Conservation (phyloP, 768 basidiomycete species). For the Hortiboletus flavorubellus region DNA sequence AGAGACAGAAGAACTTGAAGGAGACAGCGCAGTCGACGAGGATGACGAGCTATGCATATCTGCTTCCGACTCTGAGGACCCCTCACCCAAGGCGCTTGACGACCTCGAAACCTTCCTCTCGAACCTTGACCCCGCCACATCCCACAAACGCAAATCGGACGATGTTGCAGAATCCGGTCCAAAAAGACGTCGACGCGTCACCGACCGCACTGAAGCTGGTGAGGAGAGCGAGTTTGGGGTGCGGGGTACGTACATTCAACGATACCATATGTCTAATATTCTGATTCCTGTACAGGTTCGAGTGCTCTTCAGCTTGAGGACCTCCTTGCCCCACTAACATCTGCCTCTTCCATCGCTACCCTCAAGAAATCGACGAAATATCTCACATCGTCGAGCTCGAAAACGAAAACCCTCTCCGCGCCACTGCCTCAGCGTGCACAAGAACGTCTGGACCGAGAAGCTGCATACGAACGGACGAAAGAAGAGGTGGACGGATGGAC, state of each 20-base stretch:
- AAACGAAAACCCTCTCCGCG: conserved; percentile 64
- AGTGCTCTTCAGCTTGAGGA: conserved; percentile 65
- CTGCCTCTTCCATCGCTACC: conserved; percentile 53
- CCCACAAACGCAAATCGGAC: conserved; percentile 55
- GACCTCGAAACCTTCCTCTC: conserved; percentile 73
- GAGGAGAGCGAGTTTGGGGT: conserved; percentile 79
- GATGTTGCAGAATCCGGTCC: conserved; percentile 24
- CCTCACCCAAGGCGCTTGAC: conserved; percentile 57
- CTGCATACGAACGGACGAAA: conserved; percentile 92
- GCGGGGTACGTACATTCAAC: conserved; percentile 36
- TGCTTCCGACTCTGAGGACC: conserved; percentile 46
- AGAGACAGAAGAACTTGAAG: conserved; percentile 26
- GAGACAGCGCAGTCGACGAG: conserved; percentile 25
- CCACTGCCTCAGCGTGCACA: conserved; percentile 85
- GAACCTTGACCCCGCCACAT: conserved; percentile 49
- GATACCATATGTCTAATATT: background rate
- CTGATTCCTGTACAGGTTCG: conserved; percentile 19
- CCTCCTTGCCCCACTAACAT: conserved; percentile 68
- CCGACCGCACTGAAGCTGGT: conserved; percentile 75
- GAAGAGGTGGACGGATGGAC: conserved; percentile 93
- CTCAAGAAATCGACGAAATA: conserved; percentile 70
- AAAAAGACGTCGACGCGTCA: conserved; percentile 55
- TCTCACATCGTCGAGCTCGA: conserved; percentile 51
- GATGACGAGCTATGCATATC: conserved; percentile 48
- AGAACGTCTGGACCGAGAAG: conserved; percentile 87